phyloP scores from a whole-genome alignment of 768 basidiomycete species.

The Amanita brunnescens region DNA sequence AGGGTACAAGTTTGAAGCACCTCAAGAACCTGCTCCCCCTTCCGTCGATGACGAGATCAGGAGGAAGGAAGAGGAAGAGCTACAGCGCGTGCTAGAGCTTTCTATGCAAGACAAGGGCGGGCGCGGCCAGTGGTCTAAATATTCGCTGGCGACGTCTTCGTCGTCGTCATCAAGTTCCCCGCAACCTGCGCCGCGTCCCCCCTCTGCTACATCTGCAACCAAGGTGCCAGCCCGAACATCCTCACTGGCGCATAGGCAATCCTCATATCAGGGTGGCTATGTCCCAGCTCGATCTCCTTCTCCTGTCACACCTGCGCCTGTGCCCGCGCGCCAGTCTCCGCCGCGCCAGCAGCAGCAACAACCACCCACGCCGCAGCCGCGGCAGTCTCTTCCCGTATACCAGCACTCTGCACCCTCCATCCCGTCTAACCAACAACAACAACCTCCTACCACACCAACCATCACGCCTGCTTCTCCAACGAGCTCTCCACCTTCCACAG shows the following conservation, averaged over 20 bases:
- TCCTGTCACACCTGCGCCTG: slow-evolving; percentile 20
- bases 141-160: slow-evolving; percentile 26
- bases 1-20: slow-evolving; percentile 68
- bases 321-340: slow-evolving; percentile 17
- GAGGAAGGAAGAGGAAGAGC: slow-evolving; percentile 87
- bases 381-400: slow-evolving; percentile 10
- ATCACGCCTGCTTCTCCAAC: slow-evolving; percentile 13
- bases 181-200: slow-evolving; percentile 14
- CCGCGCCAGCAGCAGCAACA: slow-evolving; percentile 20
- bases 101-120: slow-evolving; percentile 91
- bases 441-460: background rate
- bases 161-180: slow-evolving; percentile 26
- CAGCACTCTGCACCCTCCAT: background rate
- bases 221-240: slow-evolving; percentile 13
- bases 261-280: slow-evolving; percentile 45
- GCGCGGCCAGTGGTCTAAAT: slow-evolving; percentile 43
- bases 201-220: slow-evolving; percentile 8
- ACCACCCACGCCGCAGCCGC: slow-evolving; percentile 15
- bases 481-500: slow-evolving; percentile 12
- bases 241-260: slow-evolving; percentile 17
- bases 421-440: slow-evolving; percentile 3
- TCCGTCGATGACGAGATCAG: slow-evolving; percentile 72
- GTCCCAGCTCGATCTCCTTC: slow-evolving; percentile 48
- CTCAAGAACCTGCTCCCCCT: slow-evolving; percentile 56
- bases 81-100: slow-evolving; percentile 87